Evolutionary conservation across 225 moss, liverwort and hornwort species (phyloP), one percentile per base, ranked within the genome.

Genomic region (Marchantia polymorpha): DNA sequence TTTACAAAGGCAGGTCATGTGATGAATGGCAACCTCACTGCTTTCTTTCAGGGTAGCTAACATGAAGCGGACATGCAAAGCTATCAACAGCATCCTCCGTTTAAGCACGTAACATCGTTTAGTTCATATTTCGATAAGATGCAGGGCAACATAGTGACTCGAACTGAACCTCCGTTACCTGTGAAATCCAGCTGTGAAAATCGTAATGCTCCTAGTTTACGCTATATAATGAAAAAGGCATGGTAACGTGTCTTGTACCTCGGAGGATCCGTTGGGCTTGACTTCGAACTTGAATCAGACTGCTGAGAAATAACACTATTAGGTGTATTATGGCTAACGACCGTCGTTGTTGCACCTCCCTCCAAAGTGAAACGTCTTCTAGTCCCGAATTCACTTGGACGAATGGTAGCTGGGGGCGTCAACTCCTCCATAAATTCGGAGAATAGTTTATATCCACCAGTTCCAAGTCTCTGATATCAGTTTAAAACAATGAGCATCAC

Each of bases 321-420:
- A 10, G 81, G 77, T 78, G 85, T 75, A 22, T 67, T 90, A 26
- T 86, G 83, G 19, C 56, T 23, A 74, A 68, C 27, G 64, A 77
- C 79, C 25, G 66, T 25, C 0, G 30, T 16, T 54, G 53, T 55
- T 52, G 72, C 69, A 52, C 75, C 69, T 66, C 81, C 85, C 49
- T 90, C 88, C 47, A 55, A 11, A 61, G 76, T 79, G 81, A 92
- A 92, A 56, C 77, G 74, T 67, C 55, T 84, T 50, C 65, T 49
- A 39, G 73, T 61, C 47, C 81, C 81, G 23, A 87, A 86, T 46
- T 72, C 83, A 82, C 74, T 83, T 53, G 85, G 69, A 77, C 81
- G 90, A 76, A 92, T 91, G 67, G 92, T 91, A 79, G 91, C 84
- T 69, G 80, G 72, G 46, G 81, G 80, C 0, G 79, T 56, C 59